These are phyloP conservation scores for Pterocarpus santalinus DNA, from an alignment of 306 rosid species.

Conservation along the genomic window DNA sequence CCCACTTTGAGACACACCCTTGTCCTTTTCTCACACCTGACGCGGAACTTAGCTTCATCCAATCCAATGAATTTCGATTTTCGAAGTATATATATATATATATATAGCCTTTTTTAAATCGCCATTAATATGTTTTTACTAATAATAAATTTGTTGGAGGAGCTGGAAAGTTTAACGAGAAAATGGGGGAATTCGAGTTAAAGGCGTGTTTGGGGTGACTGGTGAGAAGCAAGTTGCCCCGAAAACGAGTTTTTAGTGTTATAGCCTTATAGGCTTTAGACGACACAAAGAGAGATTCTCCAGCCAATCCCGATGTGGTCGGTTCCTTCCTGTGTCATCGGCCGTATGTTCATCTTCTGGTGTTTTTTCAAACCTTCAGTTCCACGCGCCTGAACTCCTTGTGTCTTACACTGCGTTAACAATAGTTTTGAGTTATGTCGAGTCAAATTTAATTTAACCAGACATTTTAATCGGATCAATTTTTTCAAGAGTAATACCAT, in stretches of 20 bases:
- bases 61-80: conserved; percentile 31
- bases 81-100: background rate
- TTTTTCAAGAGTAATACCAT: no score
- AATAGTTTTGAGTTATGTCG: no score
- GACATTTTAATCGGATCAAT: no score
- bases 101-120: background rate
- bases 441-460: no score
- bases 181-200: background rate
- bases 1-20: conserved; percentile 60
- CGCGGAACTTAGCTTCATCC: conserved; percentile 29
- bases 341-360: conserved; percentile 1
- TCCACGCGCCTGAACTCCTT: background rate
- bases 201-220: conserved; percentile 38
- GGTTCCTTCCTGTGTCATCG: conserved; percentile 32
- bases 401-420: background rate
- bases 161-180: background rate
- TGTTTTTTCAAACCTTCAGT: background rate
- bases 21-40: conserved; percentile 37
- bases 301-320: conserved; percentile 56
- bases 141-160: no score
- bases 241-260: conserved; percentile 17
- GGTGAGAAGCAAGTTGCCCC: conserved; percentile 10
- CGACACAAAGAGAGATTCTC: conserved; percentile 56
- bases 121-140: background rate
- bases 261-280: background rate